Evolutionary conservation across 140 eudicot genomes (phyloP).

Genomic region (Anethum foeniculum): DNA sequence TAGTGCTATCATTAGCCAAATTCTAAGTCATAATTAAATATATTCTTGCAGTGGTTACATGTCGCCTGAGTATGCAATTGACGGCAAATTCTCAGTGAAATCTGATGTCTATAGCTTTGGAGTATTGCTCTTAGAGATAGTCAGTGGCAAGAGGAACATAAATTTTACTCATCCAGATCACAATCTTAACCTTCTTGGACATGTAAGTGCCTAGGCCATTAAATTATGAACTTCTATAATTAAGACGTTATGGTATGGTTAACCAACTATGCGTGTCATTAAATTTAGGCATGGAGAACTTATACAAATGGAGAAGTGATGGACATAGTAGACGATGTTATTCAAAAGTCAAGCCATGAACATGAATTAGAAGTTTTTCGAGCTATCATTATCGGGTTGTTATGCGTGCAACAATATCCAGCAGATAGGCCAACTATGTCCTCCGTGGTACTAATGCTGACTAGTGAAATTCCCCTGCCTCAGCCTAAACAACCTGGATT

Average conservation of each 20-base stretch:
- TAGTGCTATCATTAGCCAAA: background rate
- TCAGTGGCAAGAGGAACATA: constrained; percentile 7
- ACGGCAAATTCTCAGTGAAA: constrained; percentile 2
- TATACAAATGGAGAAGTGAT: constrained; percentile 24
- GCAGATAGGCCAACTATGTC: constrained; percentile 46
- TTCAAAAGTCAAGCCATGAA: constrained; percentile 10
- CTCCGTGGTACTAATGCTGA: constrained; percentile 35
- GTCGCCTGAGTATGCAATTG: constrained; percentile 34
- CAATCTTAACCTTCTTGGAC: constrained; percentile 17
- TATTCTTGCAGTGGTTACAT: constrained; percentile 22
- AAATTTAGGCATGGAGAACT: constrained; percentile 39
- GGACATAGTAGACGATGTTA: constrained; percentile 25
- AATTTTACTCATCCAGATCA: background rate
- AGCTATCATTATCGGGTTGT: constrained; percentile 38
- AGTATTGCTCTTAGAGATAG: constrained; percentile 1
- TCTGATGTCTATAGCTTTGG: constrained; percentile 14
- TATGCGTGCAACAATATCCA: constrained; percentile 44
- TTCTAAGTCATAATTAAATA: background rate
- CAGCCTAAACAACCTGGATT: constrained; percentile 36
- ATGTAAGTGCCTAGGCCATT: constrained; percentile 18
- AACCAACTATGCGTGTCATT: background rate
- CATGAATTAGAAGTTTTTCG: constrained; percentile 18
- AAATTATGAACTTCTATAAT: background rate
- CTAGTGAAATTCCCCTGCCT: constrained; percentile 28
- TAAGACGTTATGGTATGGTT: background rate